phyloP scores from a whole-genome alignment of 1,284 basidiomycete genomes.

The Afroboletus lepidellus region DNA sequence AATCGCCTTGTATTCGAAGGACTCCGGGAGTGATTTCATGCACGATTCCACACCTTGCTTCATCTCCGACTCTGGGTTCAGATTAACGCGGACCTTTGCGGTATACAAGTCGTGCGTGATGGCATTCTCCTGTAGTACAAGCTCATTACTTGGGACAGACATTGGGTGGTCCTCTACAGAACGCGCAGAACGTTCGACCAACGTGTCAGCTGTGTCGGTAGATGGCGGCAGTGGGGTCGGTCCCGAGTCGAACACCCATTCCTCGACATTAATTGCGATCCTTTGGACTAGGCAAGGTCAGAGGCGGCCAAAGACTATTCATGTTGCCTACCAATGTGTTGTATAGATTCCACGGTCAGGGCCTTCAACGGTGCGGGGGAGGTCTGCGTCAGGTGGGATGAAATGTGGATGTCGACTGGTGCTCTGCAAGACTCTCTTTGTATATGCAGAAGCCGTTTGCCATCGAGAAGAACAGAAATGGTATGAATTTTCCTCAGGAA shows the following conservation, averaged over 20 bases:
- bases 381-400: not conserved
- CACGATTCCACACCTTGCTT: conserved; percentile 8
- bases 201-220: not conserved
- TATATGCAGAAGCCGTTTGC: conserved; percentile 69
- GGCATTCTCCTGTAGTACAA: not conserved
- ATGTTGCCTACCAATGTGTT: conserved; percentile 3
- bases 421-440: conserved; percentile 44
- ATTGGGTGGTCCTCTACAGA: not conserved
- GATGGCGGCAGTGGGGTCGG: not conserved
- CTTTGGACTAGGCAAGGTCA: conserved; percentile 14
- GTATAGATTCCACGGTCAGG: conserved; percentile 11
- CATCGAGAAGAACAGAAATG: conserved; percentile 78
- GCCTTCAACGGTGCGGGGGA: not conserved
- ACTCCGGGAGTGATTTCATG: conserved; percentile 16
- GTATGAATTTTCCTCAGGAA: conserved; percentile 82
- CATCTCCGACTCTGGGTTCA: conserved; percentile 9
- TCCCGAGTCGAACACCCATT: conserved; percentile 12
- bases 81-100: conserved; percentile 7
- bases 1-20: conserved; percentile 16
- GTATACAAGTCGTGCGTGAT: conserved; percentile 19
- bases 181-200: not conserved
- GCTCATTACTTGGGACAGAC: not conserved
- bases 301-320: not conserved
- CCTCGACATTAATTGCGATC: conserved; percentile 10
- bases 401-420: not conserved